A percentile compares a stretch with the other conserved stretches of the same genome.
phyloP scores from a whole-genome alignment of 2,329 filamentous ascomycete species.

The Cladorrhinum sp. region DNA sequence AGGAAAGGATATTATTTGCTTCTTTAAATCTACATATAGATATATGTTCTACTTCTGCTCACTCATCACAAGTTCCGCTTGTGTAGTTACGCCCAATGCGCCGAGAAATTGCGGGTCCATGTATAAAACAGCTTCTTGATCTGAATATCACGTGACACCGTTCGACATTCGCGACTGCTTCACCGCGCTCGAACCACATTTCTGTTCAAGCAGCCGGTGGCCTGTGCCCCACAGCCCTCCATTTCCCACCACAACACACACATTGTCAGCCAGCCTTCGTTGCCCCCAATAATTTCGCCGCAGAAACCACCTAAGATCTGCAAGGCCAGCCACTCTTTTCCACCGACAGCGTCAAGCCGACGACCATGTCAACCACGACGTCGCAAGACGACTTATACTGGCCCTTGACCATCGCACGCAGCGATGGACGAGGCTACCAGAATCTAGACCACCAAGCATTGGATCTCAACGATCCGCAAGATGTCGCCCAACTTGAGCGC shows the following conservation, averaged over 20 bases:
- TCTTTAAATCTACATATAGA: no score
- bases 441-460: constrained; percentile 24
- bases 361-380: constrained; percentile 10
- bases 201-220: neutral
- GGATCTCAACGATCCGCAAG: constrained; percentile 26
- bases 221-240: no score
- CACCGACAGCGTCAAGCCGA: neutral
- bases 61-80: no score
- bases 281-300: no score
- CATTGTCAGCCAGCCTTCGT: no score
- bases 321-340: neutral
- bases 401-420: constrained; percentile 42
- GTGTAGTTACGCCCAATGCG: neutral
- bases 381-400: constrained; percentile 23
- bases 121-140: neutral
- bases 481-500: constrained; percentile 33
- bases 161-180: neutral
- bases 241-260: no score
- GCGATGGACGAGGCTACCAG: constrained; percentile 41
- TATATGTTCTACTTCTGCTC: no score
- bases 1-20: no score
- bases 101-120: neutral
- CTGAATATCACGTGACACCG: neutral
- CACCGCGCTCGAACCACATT: neutral
- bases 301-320: neutral